These are phyloP conservation scores for Phytophthora crassamura DNA, from an alignment of 352 stramenopile genomes.

Conservation along the genomic window DNA sequence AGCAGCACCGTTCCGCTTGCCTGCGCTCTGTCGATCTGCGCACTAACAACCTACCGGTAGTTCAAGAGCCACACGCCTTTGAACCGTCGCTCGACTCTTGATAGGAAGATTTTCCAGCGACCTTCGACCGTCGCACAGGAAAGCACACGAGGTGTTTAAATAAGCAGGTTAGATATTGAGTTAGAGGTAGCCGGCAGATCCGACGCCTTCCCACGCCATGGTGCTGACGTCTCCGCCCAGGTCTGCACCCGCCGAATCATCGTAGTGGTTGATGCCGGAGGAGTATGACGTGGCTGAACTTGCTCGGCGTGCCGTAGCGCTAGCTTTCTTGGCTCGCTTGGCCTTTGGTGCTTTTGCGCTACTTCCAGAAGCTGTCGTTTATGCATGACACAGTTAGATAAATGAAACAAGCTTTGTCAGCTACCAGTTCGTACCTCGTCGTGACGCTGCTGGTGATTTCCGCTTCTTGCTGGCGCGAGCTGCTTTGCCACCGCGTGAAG, in stretches of 20 bases:
- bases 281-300: constrained; percentile 36
- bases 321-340: constrained; percentile 38
- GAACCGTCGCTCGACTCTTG: constrained; percentile 33
- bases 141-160: constrained; percentile 19
- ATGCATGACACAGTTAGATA: neutral
- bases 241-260: constrained; percentile 48
- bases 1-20: neutral
- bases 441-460: constrained; percentile 27
- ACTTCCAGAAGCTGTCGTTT: constrained; percentile 18
- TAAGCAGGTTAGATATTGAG: constrained; percentile 29
- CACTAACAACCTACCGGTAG: neutral
- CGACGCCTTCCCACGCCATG: constrained; percentile 78
- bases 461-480: constrained; percentile 31
- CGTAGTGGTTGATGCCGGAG: constrained; percentile 64
- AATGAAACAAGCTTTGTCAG: constrained; percentile 1
- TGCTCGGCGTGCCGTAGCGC: constrained; percentile 33
- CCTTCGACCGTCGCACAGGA: neutral
- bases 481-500: constrained; percentile 25
- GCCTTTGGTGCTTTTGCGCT: constrained; percentile 26
- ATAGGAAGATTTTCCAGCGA: constrained; percentile 28
- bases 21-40: constrained; percentile 9
- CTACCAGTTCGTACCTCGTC: constrained; percentile 38
- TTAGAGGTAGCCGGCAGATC: constrained; percentile 70
- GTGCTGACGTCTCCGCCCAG: constrained; percentile 64
- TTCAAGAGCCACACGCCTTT: constrained; percentile 12